Base-by-base conservation (phyloP, 2,329 filamentous ascomycete genomes). In the Plenodomus tracheiphilus region DNA sequence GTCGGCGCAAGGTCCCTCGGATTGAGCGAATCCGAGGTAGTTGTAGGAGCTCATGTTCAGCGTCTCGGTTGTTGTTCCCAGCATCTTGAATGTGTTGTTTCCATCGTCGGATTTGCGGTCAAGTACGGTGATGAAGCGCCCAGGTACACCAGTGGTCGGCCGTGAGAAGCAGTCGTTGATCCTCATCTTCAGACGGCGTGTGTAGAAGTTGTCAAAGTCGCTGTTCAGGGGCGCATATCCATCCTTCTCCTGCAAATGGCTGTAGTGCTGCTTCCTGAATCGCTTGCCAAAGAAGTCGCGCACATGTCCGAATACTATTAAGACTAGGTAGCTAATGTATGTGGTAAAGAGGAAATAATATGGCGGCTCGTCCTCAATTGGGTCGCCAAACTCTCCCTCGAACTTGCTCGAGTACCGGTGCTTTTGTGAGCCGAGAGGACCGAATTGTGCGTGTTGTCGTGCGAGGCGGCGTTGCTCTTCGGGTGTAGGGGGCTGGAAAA, bases 41-140 rank as follows among this genome's bases (percentile, higher is more conserved):
- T 99, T 99, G 82, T 99, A 99, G 1, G 94, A 99, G 78, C 93
- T 97, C 87, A 99, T 88, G 76, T 99, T 99, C 64, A 99, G 79
- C 0, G 94, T 97, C 74, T 99, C 91, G 1, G 93, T 97, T 50
- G 85, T 87, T 40, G 91, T 96, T 49, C 94, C 94, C 1, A 89
- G 92, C 73, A 91, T 86, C 70, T 89, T 84, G 79, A 96, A 99
- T 49, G 88, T 87, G 66, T 87, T 82, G 76, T 99, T 99, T 79
- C 90, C 91, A 70, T 99, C 91, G 68, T 93, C 83, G 2, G 92
- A 96, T 62, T 85, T 87, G 67, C 94, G 90, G 73, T 97, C 93
- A 61, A 97, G 82, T 34, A 99, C 80, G 19, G 90, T 97, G 65
- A 99, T 95, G 77, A 85, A 97, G 55, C 94, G 86, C 47, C 94